Evolutionary conservation across 192 early-diverging fungal species (phyloP).

Genomic region (Allomyces javanicus): DNA sequence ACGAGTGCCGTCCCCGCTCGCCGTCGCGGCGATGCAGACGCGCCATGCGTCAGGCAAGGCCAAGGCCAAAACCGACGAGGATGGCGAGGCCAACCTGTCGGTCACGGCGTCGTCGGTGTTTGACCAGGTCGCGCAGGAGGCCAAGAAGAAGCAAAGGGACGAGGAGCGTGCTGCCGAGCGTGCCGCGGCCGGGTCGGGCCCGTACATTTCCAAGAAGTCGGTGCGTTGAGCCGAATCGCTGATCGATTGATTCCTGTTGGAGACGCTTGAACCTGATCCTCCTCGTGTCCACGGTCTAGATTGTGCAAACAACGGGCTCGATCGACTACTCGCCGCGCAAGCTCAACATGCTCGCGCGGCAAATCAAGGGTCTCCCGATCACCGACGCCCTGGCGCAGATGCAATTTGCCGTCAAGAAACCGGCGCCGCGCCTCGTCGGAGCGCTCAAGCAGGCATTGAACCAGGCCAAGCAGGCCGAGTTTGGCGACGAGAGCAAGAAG

Average conservation of each 20-base stretch:
- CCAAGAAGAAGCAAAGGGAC: no score
- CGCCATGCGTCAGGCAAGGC: no score
- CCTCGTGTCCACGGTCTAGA: background rate
- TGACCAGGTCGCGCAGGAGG: no score
- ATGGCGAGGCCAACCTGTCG: no score
- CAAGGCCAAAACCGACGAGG: no score
- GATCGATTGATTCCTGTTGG: background rate
- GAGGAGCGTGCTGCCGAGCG: no score
- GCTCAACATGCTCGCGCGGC: conserved; percentile 20
- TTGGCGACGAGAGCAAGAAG: conserved; percentile 11
- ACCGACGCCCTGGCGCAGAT: conserved; percentile 20
- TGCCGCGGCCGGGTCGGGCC: background rate
- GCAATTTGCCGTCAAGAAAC: conserved; percentile 16
- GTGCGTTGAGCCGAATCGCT: background rate
- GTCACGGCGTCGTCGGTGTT: no score
- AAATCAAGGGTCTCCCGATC: conserved; percentile 18
- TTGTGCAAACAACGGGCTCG: conserved; percentile 7
- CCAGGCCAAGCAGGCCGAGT: conserved; percentile 2
- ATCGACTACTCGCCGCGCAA: conserved; percentile 20
- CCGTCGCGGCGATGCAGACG: no score
- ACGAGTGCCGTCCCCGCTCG: no score
- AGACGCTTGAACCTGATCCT: background rate
- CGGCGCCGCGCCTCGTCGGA: conserved; percentile 12
- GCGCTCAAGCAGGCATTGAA: conserved; percentile 9
- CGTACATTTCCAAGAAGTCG: background rate